These are phyloP conservation scores for Myxozyma neotropica DNA, from an alignment of 805 yeast species.

Conservation along the genomic window DNA sequence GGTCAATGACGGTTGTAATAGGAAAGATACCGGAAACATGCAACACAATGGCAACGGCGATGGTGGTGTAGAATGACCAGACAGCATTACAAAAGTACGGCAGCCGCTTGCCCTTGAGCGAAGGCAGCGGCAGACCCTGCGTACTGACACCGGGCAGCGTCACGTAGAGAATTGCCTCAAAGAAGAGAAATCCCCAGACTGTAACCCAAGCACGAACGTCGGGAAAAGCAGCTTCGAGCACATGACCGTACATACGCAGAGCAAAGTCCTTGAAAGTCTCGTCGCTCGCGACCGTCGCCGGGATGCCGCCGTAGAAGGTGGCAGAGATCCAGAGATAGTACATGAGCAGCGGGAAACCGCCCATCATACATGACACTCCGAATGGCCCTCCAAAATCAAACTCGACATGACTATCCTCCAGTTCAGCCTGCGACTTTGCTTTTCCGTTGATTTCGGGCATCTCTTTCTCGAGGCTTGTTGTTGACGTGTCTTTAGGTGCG, in stretches of 20 bases:
- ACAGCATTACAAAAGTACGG: constrained; percentile 94
- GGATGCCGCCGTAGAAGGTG: constrained; percentile 69
- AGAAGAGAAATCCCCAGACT: constrained; percentile 67
- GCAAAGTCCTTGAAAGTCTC: constrained; percentile 52
- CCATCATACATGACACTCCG: constrained; percentile 90
- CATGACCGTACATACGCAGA: constrained; percentile 40
- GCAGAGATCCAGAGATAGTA: constrained; percentile 96
- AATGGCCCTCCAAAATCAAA: constrained; percentile 93
- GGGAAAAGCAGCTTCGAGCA: constrained; percentile 46
- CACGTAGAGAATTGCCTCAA: constrained; percentile 75
- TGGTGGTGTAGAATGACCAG: constrained; percentile 74
- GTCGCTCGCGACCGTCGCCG: constrained; percentile 66
- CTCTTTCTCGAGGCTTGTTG: neutral
- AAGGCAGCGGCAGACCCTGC: constrained; percentile 88
- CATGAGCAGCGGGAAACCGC: constrained; percentile 91
- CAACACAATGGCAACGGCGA: constrained; percentile 57
- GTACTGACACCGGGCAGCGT: constrained; percentile 93
- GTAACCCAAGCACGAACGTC: constrained; percentile 61
- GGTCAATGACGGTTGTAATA: constrained; percentile 72
- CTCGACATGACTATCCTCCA: constrained; percentile 37
- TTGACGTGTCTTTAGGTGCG: neutral
- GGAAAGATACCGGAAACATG: constrained; percentile 78
- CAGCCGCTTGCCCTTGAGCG: constrained; percentile 74
- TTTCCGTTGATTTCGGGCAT: neutral
- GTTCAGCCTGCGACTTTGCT: neutral